A percentile compares a stretch with the other conserved stretches of the same genome.
Evolutionary conservation across 495 filamentous ascomycete species (phyloP).

Genomic region (Mytilinidion resinicola): DNA sequence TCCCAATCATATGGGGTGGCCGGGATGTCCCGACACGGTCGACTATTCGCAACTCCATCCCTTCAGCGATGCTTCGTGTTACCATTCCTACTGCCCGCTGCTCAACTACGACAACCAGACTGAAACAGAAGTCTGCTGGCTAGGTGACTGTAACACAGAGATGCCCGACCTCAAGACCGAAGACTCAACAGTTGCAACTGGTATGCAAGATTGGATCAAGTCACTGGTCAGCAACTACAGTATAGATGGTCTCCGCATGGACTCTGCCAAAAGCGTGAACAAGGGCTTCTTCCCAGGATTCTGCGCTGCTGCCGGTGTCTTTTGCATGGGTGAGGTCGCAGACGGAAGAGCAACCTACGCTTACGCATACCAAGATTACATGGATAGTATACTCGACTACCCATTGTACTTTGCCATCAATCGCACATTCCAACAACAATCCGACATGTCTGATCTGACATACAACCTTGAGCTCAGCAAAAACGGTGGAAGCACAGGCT

Average conservation of each 20-base stretch:
- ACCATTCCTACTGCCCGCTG: slow-evolving; percentile 57
- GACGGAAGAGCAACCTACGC: slow-evolving; percentile 54
- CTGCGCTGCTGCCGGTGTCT: slow-evolving; percentile 59
- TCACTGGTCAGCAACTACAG: slow-evolving; percentile 56
- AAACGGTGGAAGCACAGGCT: not conserved
- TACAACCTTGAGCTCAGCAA: slow-evolving; percentile 1
- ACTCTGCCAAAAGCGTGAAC: slow-evolving; percentile 64
- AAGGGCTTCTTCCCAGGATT: slow-evolving; percentile 61
- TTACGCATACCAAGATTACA: slow-evolving; percentile 54
- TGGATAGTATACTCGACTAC: slow-evolving; percentile 63
- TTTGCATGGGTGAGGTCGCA: slow-evolving; percentile 62
- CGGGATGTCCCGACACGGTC: slow-evolving; percentile 45
- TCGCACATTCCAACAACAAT: slow-evolving; percentile 50
- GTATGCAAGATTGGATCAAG: slow-evolving; percentile 58
- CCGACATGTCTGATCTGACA: slow-evolving; percentile 23
- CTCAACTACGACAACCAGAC: slow-evolving; percentile 51
- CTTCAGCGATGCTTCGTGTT: slow-evolving; percentile 54
- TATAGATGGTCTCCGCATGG: slow-evolving; percentile 65
- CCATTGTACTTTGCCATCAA: slow-evolving; percentile 61
- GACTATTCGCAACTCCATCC: slow-evolving; percentile 53
- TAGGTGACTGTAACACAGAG: slow-evolving; percentile 51
- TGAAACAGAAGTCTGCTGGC: slow-evolving; percentile 52
- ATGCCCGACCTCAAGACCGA: slow-evolving; percentile 61
- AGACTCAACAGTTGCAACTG: slow-evolving; percentile 43
- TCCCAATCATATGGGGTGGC: slow-evolving; percentile 66